Evolutionary conservation across 768 basidiomycete species (phyloP).

Genomic region (Phylloporus sp.): DNA sequence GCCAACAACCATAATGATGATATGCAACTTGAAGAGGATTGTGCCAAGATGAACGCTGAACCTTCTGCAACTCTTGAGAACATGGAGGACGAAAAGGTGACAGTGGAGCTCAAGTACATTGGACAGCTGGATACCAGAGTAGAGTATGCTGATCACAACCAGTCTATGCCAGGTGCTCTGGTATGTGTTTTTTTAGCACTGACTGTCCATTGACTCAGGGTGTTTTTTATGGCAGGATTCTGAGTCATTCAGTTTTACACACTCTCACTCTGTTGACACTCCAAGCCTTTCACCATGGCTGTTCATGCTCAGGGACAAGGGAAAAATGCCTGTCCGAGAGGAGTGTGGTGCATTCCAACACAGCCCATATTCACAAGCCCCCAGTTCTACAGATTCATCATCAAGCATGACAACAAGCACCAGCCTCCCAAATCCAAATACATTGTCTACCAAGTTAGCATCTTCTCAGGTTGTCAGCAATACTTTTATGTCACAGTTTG

Average conservation of each 20-base stretch:
- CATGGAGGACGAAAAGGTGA: no score
- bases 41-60: no score
- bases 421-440: no score
- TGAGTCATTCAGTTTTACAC: rapidly evolving
- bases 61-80: no score
- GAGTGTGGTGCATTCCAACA: neutral
- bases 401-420: neutral
- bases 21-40: neutral
- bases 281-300: neutral
- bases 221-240: neutral
- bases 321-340: neutral
- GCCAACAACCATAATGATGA: no score
- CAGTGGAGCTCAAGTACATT: no score
- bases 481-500: neutral
- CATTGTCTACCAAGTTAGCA: no score
- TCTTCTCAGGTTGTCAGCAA: neutral
- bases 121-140: no score
- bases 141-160: no score
- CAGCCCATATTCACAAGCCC: neutral
- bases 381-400: neutral
- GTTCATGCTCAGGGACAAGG: neutral
- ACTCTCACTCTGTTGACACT: neutral
- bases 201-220: no score
- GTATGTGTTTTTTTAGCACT: no score
- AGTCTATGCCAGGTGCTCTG: no score